Percentiles rank a stretch among this genome's conserved stretches.
phyloP scores from a whole-genome alignment of 345 rosid genomes.

The Erysimum cheiranthoides region DNA sequence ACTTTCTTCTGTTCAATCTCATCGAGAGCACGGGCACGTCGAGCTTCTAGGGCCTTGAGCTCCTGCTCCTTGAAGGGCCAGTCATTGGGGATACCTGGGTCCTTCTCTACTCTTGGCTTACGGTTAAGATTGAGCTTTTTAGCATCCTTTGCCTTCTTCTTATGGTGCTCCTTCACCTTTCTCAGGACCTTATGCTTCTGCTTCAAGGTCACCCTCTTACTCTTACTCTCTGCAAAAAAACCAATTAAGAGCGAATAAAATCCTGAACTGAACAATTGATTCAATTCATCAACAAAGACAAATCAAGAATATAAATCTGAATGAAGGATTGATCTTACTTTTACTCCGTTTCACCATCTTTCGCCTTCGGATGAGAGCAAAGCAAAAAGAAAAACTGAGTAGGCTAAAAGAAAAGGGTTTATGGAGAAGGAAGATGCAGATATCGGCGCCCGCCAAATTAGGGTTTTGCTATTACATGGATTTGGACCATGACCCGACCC shows the following conservation, averaged over 20 bases:
- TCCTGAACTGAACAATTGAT: neutral
- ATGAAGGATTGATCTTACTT: constrained; percentile 54
- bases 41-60: constrained; percentile 89
- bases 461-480: constrained; percentile 40
- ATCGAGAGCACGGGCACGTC: constrained; percentile 86
- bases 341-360: constrained; percentile 85
- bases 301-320: neutral
- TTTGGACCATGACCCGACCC: constrained; percentile 31
- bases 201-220: constrained; percentile 83
- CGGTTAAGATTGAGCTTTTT: constrained; percentile 69
- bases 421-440: constrained; percentile 10
- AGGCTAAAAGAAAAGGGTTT: constrained; percentile 23
- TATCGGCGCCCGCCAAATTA: constrained; percentile 29
- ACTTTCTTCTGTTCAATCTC: constrained; percentile 87
- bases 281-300: neutral
- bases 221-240: constrained; percentile 78
- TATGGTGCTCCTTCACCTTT: constrained; percentile 95
- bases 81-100: constrained; percentile 96
- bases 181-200: constrained; percentile 83
- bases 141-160: constrained; percentile 95
- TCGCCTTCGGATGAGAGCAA: neutral
- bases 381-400: neutral
- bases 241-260: neutral
- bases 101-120: constrained; percentile 80
- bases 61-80: constrained; percentile 99